Evolutionary conservation across 139 green algal genomes (phyloP), one percentile per base, ranked within the genome.

Genomic region (Desmodesmus armatus): DNA sequence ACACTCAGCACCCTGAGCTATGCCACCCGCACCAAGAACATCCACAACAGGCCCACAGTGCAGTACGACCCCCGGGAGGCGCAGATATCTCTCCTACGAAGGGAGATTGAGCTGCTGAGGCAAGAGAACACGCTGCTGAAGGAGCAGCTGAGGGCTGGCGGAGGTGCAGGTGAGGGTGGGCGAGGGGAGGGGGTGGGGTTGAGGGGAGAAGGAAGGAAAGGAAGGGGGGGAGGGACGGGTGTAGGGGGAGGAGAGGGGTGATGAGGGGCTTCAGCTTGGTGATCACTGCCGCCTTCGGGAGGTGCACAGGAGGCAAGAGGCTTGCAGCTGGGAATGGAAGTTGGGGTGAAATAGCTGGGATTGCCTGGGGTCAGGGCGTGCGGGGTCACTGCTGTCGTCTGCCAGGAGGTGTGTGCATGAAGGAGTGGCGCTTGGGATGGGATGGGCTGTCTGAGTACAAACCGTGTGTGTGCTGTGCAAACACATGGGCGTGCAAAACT

Each of bases 1-100:
- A 99, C 94, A 21, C 89, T 98, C 55, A 95, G 87, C 89, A 98
- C 96, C 60, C 89, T 98, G 31, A 86, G 87, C 40, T 99, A 98
- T 83, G 96, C 96, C 5, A 94, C 92, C 6, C 93, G 95, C 3
- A 95, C 96, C 37, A 98, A 96, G 83, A 97, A 97, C 90, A 98
- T 99, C 77, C 75, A 90, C 60, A 96, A 96, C 80, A 78, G 82
- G 19, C 95, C 96, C 7, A 87, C 86, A 0, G 91, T 96, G 72
- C 89, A 96, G 86, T 91, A 93, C 44, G 90, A 93, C 82, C 91
- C 91, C 5, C 47, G 49, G 31, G 90, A 96, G 74, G 91, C 90
- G 0, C 84, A 91, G 51, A 89, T 94, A 37, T 67, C 89, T 15
- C 86, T 88, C 25, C 89, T 96, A 39, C 81, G 92, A 69, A 81